Base-by-base conservation (phyloP, 805 yeast species). In the Starmera quercuum region DNA sequence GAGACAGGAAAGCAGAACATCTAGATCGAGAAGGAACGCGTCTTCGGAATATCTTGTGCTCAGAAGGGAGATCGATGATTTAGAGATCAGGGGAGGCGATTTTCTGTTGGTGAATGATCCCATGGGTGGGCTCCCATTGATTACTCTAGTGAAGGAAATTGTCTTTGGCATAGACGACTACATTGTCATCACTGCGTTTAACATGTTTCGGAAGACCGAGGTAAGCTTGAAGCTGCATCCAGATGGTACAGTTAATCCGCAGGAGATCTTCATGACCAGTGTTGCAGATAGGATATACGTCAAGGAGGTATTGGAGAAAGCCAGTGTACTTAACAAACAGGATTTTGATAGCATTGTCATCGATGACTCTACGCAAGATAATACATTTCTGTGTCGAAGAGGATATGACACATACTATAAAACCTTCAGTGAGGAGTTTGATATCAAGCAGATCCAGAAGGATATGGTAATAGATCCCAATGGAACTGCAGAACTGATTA, bases 201-300 rank as follows among this genome's bases (percentile, higher is more conserved):
- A 71, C 52, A 73, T 76, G 39, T 47, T 66, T n/a, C 49, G 68
- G 34, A 47, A 54, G 30, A 27, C 49, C 5, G 78, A 75, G 25
- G 53, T 72, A 7, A 56, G 59, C 20, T 40, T 47, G 2, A 35
- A 37, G 4, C 36, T 44, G 5, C 54, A 59, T 18, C 58, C 63
- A 9, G 41, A 34, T 6, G 49, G 47, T 16, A 32, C 54, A 1
- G 45, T 47, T 20, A 39, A 47, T 23, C 39, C 43, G 1, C 64
- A 67, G 44, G 86, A 79, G 50, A 35, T 79, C 6, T 74, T 73
- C 41, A 45, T 80, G 18, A 71, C 83, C 0, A 66, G 82, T 3
- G 66, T 68, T 22, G 34, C 61, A 14, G 68, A 64, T 4, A 66
- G 66, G 24, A 51, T 79, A 12, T 46, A 54, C 31, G 53, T 76